phyloP scores from a whole-genome alignment of 768 basidiomycete species.

The Boletus huronensis region DNA sequence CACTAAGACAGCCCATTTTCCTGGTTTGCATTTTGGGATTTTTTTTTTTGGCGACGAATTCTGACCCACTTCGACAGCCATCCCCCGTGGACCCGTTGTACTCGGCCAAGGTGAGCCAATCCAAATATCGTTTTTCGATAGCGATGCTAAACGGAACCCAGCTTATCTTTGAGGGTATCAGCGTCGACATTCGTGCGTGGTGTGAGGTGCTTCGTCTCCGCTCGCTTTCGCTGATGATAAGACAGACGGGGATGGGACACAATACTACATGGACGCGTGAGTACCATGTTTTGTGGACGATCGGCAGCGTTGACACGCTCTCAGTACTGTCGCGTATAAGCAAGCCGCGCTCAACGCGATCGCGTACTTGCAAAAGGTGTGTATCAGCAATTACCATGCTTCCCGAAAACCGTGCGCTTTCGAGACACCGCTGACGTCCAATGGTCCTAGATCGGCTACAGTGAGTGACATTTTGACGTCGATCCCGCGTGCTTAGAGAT shows the following conservation, averaged over 20 bases:
- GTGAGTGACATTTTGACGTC: slow-evolving; percentile 38
- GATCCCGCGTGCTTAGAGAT: not conserved
- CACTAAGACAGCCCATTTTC: slow-evolving; percentile 72
- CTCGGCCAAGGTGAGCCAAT: slow-evolving; percentile 51
- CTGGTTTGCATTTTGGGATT: slow-evolving; percentile 40
- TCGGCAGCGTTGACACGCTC: not conserved
- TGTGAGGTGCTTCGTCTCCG: not conserved
- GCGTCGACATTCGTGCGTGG: slow-evolving; percentile 61
- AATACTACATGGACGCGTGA: slow-evolving; percentile 76
- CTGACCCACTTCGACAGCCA: slow-evolving; percentile 40
- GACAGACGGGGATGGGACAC: slow-evolving; percentile 66
- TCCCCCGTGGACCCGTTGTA: slow-evolving; percentile 75
- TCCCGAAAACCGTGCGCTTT: no score
- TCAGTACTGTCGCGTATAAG: slow-evolving; percentile 71
- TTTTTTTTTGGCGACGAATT: not conserved
- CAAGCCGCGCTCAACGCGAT: slow-evolving; percentile 77
- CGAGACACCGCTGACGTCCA: not conserved
- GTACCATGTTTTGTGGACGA: slow-evolving; percentile 11
- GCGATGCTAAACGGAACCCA: slow-evolving; percentile 20
- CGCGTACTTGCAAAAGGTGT: slow-evolving; percentile 64
- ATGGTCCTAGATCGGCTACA: slow-evolving; percentile 59
- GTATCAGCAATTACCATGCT: not conserved
- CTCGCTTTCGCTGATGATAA: not conserved
- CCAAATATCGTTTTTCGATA: not conserved
- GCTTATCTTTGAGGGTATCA: slow-evolving; percentile 73